Percentiles rank a stretch among this genome's conserved stretches.
phyloP scores from a whole-genome alignment of 805 yeast genomes.

The Komagataella ulmi region DNA sequence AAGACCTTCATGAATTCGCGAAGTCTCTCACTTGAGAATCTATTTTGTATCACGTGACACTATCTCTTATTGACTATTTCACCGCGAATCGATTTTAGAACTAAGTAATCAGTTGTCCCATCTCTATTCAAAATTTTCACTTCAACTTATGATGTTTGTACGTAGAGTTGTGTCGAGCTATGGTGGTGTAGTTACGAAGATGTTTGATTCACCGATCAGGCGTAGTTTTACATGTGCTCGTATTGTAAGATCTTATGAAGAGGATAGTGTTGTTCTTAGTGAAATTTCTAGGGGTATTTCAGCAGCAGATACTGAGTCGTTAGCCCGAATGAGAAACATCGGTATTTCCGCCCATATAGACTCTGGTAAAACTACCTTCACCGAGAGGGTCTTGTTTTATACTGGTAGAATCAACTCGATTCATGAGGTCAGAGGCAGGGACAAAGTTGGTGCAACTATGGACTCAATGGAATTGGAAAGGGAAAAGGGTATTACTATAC shows the following conservation, averaged over 20 bases:
- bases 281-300: slow-evolving; percentile 34
- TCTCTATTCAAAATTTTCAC: background rate
- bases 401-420: slow-evolving; percentile 96
- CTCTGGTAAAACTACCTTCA: slow-evolving; percentile 95
- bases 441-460: slow-evolving; percentile 98
- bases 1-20: background rate
- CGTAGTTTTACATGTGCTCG: background rate
- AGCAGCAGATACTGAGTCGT: slow-evolving; percentile 35
- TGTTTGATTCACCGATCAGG: background rate
- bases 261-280: slow-evolving; percentile 59
- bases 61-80: background rate
- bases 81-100: background rate
- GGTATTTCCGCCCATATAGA: slow-evolving; percentile 98
- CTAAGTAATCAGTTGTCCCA: too few species aligned
- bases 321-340: slow-evolving; percentile 69
- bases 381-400: slow-evolving; percentile 91
- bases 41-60: background rate
- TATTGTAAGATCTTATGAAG: slow-evolving; percentile 38
- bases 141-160: background rate
- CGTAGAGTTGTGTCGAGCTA: background rate
- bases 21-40: background rate
- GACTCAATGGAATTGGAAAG: slow-evolving; percentile 98
- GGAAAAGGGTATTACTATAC: slow-evolving; percentile 97
- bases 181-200: background rate
- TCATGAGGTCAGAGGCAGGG: slow-evolving; percentile 94